These are phyloP conservation scores for Mangifera indica DNA, from an alignment of 345 rosid genomes.

Conservation along the genomic window DNA sequence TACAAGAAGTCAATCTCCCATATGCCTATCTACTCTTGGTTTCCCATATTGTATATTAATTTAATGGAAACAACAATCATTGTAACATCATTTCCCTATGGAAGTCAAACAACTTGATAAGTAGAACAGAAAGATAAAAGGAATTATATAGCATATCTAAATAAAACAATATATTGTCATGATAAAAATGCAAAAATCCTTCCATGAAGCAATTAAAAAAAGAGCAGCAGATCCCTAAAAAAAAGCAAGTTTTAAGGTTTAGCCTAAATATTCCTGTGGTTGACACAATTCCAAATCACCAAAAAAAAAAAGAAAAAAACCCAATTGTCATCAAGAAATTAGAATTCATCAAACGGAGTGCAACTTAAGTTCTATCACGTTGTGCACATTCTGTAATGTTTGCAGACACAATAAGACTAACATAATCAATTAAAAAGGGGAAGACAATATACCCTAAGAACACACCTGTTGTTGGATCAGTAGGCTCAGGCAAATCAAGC, in stretches of 20 bases:
- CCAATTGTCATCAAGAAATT: neutral
- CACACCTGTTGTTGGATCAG: conserved; percentile 66
- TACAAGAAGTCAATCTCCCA: neutral
- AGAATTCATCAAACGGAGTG: neutral
- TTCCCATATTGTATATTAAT: neutral
- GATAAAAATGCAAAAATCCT: neutral
- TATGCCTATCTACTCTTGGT: neutral
- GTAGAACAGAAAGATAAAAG: neutral
- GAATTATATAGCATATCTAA: neutral
- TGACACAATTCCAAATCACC: neutral
- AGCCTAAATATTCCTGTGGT: neutral
- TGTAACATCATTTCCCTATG: neutral
- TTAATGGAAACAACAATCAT: neutral
- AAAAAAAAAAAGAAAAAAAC: neutral
- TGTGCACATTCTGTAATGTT: neutral
- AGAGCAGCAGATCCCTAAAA: neutral
- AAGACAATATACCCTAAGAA: conserved; percentile 12
- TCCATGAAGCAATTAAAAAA: conserved; percentile 4
- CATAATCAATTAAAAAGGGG: neutral
- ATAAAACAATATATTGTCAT: neutral
- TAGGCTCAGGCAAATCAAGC: conserved; percentile 54
- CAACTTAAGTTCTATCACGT: neutral
- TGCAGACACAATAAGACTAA: conserved; percentile 8
- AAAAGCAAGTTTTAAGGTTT: neutral
- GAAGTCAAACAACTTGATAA: neutral